Evolutionary conservation across 805 yeast genomes (phyloP), one percentile per base, ranked within the genome.

Genomic region (Pichia occidentalis): DNA sequence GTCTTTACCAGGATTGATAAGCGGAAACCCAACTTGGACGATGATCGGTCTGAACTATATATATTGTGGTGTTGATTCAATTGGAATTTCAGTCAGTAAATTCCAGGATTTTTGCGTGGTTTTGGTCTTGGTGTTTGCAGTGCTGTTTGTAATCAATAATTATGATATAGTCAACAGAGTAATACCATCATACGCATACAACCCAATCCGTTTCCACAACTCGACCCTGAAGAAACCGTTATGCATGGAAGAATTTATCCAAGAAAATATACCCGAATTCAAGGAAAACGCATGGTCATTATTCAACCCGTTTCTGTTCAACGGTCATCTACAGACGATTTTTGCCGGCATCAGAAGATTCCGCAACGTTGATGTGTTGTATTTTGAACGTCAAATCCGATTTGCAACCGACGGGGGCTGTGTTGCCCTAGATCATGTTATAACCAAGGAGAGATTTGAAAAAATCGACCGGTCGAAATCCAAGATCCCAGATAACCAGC

Each of bases 301-400:
- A 56, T 63, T 80, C 54, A 71, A 75, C 44, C 92, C 92, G 7
- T 59, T 71, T 3, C 56, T 81, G 21, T 75, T 75, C 56, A 77
- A 77, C 43, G 95, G 95, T 18, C 71, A 80, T 39, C 59, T 85
- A 20, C 96, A 88, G 59, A 86, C 95, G 2, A 53, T 81, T 54
- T 78, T 75, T 52, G 75, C 88, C 32, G 72, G 80, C 2, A 59
- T 67, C 17, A 73, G 75, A 26, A 68, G 69, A 39, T 70, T 71
- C 40, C 64, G 73, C n/a, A 61, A 64, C 29, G 57, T 59, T 21
- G 80, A 79, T 49, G 50, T 62, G 29, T 72, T 84, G 2, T 75
- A 75, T 56, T 88, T 86, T 47, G 95, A 94, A 2, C 70, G 96
- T 50, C 75, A 82, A 49, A 52, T 81, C 8, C 63, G 76, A 31